Conservation (phyloP, 139 green algal species). For the Asterochloris erici region DNA sequence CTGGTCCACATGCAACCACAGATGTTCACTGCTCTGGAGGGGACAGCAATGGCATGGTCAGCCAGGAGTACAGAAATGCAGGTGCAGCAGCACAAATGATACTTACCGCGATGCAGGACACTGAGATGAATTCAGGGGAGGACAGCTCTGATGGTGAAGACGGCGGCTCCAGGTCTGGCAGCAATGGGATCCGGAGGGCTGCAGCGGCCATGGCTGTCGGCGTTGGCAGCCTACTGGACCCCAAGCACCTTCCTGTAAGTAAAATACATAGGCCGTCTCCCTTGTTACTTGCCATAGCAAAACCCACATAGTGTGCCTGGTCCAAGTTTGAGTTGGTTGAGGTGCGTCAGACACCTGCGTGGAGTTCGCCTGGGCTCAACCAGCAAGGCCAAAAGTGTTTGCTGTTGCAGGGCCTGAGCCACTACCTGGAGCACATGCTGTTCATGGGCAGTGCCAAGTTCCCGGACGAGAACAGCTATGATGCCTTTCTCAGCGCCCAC, state of each 20-base stretch:
- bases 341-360: slow-evolving; percentile 87
- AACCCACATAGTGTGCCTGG: not conserved
- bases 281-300: not conserved
- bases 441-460: slow-evolving; percentile 97
- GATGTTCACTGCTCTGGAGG: too few relatives aligned
- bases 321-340: not conserved
- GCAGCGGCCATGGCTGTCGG: slow-evolving; percentile 89
- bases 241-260: slow-evolving; percentile 58
- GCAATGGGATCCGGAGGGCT: slow-evolving; percentile 44
- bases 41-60: not conserved
- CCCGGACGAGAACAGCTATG: slow-evolving; percentile 97
- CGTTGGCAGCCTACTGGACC: slow-evolving; percentile 88
- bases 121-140: too few relatives aligned
- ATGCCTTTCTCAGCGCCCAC: slow-evolving; percentile 82
- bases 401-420: slow-evolving; percentile 65
- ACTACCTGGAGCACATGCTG: slow-evolving; percentile 99
- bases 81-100: not conserved
- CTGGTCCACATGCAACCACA: too few relatives aligned
- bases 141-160: not conserved
- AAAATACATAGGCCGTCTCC: not conserved
- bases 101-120: not conserved
- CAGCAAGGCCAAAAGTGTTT: not conserved
- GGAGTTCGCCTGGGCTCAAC: not conserved
- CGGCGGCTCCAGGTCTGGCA: not conserved
- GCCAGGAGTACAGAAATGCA: not conserved